Base-by-base conservation (phyloP, 768 basidiomycete species). In the Suillus ampliporus region DNA sequence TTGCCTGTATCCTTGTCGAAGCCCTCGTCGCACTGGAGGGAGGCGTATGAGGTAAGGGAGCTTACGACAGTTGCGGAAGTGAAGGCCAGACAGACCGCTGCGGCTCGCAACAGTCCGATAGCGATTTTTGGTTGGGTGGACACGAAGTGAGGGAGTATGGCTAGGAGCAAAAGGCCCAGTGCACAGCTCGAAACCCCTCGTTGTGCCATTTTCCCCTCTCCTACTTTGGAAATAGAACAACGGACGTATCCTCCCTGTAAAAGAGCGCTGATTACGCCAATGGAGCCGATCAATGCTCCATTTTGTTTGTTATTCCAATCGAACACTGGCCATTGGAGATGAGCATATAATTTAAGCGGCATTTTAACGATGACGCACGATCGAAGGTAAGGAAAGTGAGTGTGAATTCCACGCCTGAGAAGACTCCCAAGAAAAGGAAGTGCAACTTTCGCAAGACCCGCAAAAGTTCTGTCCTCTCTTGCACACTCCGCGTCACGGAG, bases 391-490 rank as follows among this genome's bases (percentile, higher is more conserved):
- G 80, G 82, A 99, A 99, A 0, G 95, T 97, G 23, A 99, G 81
- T 0, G 97, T 99, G 76, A 98, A 98, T 73, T 99, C 97, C 56
- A 97, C 86, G 14, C 96, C 97, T 2, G 96, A 96, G 76, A 99
- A 99, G 56, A 97, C 73, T 58, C 89, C 85, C 63, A 99, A 79
- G 80, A 98, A 99, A 51, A 89, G 75, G 73, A 95, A 90, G 73
- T 99, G 96, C 17, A 92, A 74, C 48, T 78, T 76, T 43, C 89
- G 87, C 48, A 96, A 79, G 10, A 79, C 72, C 67, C 79, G 82
- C 57, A 98, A 84, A 28, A 83, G 72, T 26, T 71, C 64, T 59
- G 94, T 76, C 38, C 92, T 85, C 60, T 85, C 77, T 67, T 85
- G 78, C 15, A 75, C 72, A 28, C 68, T 66, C 67, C 57, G 65